Base-by-base conservation (phyloP, 192 early-diverging fungal genomes). In the Entomortierella chlamydospora region DNA sequence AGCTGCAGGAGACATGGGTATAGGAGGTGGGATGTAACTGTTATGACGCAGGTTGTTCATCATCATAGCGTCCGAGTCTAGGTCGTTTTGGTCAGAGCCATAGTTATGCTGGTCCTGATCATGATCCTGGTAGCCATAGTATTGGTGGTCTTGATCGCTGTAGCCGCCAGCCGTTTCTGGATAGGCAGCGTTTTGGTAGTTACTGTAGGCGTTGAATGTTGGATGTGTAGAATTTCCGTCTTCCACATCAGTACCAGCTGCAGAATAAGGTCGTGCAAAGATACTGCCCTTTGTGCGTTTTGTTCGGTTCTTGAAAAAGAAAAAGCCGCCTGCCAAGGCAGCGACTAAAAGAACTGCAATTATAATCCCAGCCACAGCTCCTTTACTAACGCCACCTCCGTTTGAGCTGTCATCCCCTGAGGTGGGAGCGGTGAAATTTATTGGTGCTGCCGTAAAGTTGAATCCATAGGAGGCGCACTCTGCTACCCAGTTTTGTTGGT, bases 221-320 rank as follows among this genome's bases (percentile, higher is more conserved):
- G 73, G 52, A 15, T 47, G 64, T 12, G 65, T 52, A 23, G 65
- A 45, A 10, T 50, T 62, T 13, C 57, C 26, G 12, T 61, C 55
- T 30, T 58, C 62, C 23, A 51, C 55, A 45, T 52, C 61, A 10
- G 51, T 60, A 10, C 45, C 57, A 5, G 61, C 37, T 29, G 76
- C 76, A 4, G 67, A 64, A 30, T 66, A 79, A 15, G 76, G 76
- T 8, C 68, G 55, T 22, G 70, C 42, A 62, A 79, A 79, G 57
- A 79, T 70, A 37, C 52, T 34, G 26, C 39, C 57, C 67, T 78
- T 78, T 52, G 50, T 70, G 17, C 73, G 50, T 18, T 42, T 63
- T 39, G 52, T 57, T 22, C 61, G 25, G 45, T 13, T 31, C 55
- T 29, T 61, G 42, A 64, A 31, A 11, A 68, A 78, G 49, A 64